Evolutionary conservation across 2,329 filamentous ascomycete species (phyloP), one percentile per base, ranked within the genome.

Genomic region (Periglandula ipomoeae): DNA sequence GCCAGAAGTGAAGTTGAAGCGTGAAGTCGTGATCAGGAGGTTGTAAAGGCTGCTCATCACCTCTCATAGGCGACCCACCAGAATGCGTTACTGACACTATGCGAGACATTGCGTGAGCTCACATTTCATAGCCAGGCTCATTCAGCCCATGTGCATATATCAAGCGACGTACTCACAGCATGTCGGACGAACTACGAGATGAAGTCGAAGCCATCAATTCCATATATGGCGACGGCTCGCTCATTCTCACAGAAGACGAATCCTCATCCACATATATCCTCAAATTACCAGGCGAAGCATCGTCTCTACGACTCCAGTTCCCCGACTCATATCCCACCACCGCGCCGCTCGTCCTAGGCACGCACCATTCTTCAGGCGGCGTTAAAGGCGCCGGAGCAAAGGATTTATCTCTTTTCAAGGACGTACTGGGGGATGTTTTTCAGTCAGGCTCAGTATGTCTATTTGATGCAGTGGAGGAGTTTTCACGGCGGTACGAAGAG

Each of bases 391-490:
- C 86, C 52, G 89, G 88, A 2, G 81, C 79, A 45, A 73, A 80
- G 46, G 78, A 89, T 44, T 73, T 90, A n/a, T 76, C 78, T 2
- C 67, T 87, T 2, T 82, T 93, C 50, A 73, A 82, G 26, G 72
- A 81, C 32, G 82, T 84, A 0, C 68, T 96, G 27, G 73, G 71
- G 1, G 70, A 73, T n/a, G 76, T 87, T 4, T 95, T 84, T 64
- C 74, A 77, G 46, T 77, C 81, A 0, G 89, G 89, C 0, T 76
- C 81, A 46, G 89, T 95, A 20, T 96, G 90, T 59, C 70, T 98
- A 3, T 98, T 90, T 59, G 91, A 96, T 62, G 76, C 94, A n/a
- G 76, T 96, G 34, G 90, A 95, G 59, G 84, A 87, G 59, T 70
- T 85, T 55, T 74, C 70, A 49, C 70, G 74, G 46, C 58, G 70